Base-by-base conservation (phyloP, 2,329 filamentous ascomycete genomes). In the Gaeumannomyces sp. region DNA sequence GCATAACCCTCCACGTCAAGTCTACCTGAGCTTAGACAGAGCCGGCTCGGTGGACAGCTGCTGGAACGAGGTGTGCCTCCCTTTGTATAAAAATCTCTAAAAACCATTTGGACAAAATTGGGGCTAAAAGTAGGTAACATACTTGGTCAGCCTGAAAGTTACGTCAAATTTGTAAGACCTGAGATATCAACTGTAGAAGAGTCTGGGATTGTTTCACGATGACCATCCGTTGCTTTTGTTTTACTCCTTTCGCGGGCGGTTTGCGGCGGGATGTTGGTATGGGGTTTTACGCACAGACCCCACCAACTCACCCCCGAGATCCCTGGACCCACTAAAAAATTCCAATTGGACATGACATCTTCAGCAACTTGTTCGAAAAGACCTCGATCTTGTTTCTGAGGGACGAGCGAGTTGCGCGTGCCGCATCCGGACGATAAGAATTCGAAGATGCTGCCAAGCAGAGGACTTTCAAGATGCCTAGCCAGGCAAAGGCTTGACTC, bases 361-460 rank as follows among this genome's bases (percentile, higher is more conserved):
- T 53, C n/a, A 11, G 19, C 22, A 25, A 16, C 38, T 22, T 45
- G 38, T 16, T 45, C 16, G 38, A 45, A n/a, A 35, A 53, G 8
- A 25, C 11, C 22, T 25, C 22, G 45, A 53, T 25, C 8, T 0
- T 29, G 61, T 31, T 63, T 58, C 45, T 53, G 2, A 63, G 61
- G 53, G 45, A 35, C 25, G 50, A 64, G 58, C 62, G 53, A 35
- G 38, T 13, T 58, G 57, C 58, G 16, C 58, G 27, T 56, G 33
- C 14, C 28, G 25, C 59, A 38, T 35, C 25, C 33, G 28, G 25
- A 38, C 16, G n/a, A 53, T 8, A 53, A 53, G 45, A 22, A n/a
- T 11, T 53, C 25, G 45, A 64, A 33, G 2, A 87, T 87, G 84
- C 76, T 87, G 72, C 80, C 81, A 72, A 81, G 81, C 69, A 80